Evolutionary conservation across 2,329 filamentous ascomycete species (phyloP).

Genomic region (Myrmaecium sp.): DNA sequence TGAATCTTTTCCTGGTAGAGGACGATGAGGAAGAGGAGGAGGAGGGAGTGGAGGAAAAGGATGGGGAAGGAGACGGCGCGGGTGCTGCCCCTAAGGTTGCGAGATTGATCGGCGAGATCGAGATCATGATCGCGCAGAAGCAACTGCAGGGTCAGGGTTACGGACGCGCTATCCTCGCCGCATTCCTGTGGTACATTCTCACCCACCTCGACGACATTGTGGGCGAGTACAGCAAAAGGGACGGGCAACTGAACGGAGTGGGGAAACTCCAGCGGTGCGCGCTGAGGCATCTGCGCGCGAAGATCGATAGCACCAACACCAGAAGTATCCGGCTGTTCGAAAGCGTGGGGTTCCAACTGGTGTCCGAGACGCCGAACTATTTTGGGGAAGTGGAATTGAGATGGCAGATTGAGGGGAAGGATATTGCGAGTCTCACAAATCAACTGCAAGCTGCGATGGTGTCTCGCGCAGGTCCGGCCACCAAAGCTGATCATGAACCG

Average conservation of each 20-base stretch:
- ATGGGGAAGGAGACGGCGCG: constrained; percentile 4
- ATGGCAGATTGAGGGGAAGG: constrained; percentile 9
- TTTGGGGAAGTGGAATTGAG: constrained; percentile 52
- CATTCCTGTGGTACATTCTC: constrained; percentile 54
- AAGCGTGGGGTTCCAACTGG: constrained; percentile 37
- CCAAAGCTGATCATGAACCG: too few species aligned
- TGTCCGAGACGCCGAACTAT: constrained; percentile 37
- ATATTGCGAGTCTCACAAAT: too few species aligned
- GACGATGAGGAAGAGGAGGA: constrained; percentile 11
- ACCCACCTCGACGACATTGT: constrained; percentile 38
- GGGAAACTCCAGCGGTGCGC: constrained; percentile 6
- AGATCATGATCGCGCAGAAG: constrained; percentile 65
- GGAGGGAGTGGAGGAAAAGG: constrained; percentile 9
- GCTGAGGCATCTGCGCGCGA: constrained; percentile 38
- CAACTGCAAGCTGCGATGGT: too few species aligned
- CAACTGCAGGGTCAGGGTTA: constrained; percentile 43
- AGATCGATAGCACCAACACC: constrained; percentile 41
- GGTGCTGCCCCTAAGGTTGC: constrained; percentile 1
- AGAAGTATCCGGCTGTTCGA: constrained; percentile 45
- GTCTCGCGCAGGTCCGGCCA: too few species aligned
- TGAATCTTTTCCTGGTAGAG: constrained; percentile 52
- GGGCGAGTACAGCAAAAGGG: constrained; percentile 30
- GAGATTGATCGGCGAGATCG: constrained; percentile 50
- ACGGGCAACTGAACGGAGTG: constrained; percentile 4
- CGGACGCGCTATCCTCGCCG: constrained; percentile 46